Evolutionary conservation across 495 filamentous ascomycete species (phyloP).

Genomic region (Penicillium herquei): DNA sequence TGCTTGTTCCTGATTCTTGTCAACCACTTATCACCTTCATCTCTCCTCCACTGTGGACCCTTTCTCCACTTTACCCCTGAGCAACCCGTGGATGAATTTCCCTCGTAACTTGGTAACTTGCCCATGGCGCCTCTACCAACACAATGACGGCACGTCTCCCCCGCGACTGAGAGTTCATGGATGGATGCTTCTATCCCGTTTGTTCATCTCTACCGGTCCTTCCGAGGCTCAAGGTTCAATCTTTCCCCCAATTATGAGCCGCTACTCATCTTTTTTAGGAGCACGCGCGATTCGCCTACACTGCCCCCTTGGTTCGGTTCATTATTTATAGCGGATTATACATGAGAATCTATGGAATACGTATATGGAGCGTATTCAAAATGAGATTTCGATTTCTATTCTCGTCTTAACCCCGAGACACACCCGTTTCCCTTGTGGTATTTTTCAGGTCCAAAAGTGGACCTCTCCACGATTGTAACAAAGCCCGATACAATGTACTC

Average conservation of each 20-base stretch:
- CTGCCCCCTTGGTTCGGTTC: too few species aligned
- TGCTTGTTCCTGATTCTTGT: conserved; percentile 22
- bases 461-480: neutral
- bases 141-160: neutral
- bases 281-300: too few species aligned
- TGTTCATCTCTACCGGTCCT: neutral
- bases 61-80: conserved; percentile 32
- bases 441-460: neutral
- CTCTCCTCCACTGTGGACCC: conserved; percentile 6
- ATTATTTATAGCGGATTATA: too few species aligned
- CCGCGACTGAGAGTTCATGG: neutral
- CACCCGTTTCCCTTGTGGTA: too few species aligned
- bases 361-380: neutral
- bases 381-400: neutral
- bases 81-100: conserved; percentile 14
- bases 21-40: conserved; percentile 7
- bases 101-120: neutral
- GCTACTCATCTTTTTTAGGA: too few species aligned
- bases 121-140: neutral
- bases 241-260: neutral
- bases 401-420: neutral
- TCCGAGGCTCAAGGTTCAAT: neutral
- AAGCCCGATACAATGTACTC: neutral
- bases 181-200: neutral
- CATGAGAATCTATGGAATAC: too few species aligned